Evolutionary conservation across 148 eudicot genomes (phyloP).

Genomic region (Bassia scoparia): DNA sequence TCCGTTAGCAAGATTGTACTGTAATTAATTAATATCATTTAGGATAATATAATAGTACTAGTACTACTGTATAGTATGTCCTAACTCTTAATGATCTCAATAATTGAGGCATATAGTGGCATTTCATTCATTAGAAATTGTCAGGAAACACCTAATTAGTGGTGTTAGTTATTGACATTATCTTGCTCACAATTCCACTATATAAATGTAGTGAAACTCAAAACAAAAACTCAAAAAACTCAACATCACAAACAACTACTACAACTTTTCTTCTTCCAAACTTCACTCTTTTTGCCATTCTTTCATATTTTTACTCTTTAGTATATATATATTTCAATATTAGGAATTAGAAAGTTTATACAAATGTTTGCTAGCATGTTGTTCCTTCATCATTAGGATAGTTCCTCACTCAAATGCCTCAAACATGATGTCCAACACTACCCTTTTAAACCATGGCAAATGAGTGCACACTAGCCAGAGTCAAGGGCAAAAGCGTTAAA

Average conservation of each 20-base stretch:
- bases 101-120: conserved; percentile 20
- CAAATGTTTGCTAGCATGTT: conserved; percentile 24
- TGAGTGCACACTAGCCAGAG: conserved; percentile 18
- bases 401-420: conserved; percentile 28
- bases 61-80: neutral
- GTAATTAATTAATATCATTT: too few species aligned
- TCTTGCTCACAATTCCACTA: conserved; percentile 10
- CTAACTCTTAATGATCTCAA: too few species aligned
- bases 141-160: conserved; percentile 22
- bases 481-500: conserved; percentile 31
- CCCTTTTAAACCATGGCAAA: conserved; percentile 18
- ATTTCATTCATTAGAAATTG: conserved; percentile 14
- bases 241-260: neutral
- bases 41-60: neutral
- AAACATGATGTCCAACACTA: conserved; percentile 13
- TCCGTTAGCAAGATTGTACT: too few species aligned
- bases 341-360: conserved; percentile 27
- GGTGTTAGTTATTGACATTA: conserved; percentile 14
- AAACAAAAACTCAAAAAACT: neutral
- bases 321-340: conserved; percentile 9
- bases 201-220: conserved; percentile 17
- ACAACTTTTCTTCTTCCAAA: neutral
- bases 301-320: neutral
- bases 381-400: conserved; percentile 23
- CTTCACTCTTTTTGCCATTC: neutral